Evolutionary conservation across 805 yeast species (phyloP), one percentile per base, ranked within the genome.

Genomic region (Jamesozyma piceae): DNA sequence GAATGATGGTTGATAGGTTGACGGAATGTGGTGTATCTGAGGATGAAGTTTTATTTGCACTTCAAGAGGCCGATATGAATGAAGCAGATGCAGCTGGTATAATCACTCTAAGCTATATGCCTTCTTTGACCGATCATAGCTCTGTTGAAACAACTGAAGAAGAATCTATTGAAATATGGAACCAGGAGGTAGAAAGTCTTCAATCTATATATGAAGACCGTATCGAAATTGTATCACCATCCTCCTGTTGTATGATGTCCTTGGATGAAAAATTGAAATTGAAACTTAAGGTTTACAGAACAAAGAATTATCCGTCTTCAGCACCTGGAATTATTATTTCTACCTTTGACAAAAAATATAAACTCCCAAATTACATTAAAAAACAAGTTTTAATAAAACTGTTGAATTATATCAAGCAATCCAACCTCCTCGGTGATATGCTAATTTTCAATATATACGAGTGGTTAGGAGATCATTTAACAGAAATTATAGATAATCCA

Each of bases 101-200:
- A 2, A 54, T 79, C 39, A 73, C 82, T 0, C 64, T 67, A 40
- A 61, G 60, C 29, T 49, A 69, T 21, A 35, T 40, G 17, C 52
- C 60, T 22, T 20, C 36, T 9, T 22, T 57, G 48, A 14, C 10
- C 15, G 11, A 39, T 17, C 5, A 14, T 3, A 14, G 20, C 14
- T 3, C 13, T 6, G 41, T 42, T 48, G 8, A 44, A n/a, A 47
- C 31, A 2, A 44, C 52, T 33, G 56, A 45, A 4, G 45, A 44
- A 1, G 66, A 63, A n/a, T 69, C 67, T 1, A 52, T 60, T 21
- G 75, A 68, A 4, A 54, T 74, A 11, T 89, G 96, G 96, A 58
- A 65, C 0, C 83, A 83, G 55, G 97, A 89, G 54, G 55, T 80
- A 14, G 87, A 81, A 44, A 78, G 87, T 38, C 62, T 89, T 45